Evolutionary conservation across 2,329 filamentous ascomycete species (phyloP).

Genomic region (Ophiostoma populinum): DNA sequence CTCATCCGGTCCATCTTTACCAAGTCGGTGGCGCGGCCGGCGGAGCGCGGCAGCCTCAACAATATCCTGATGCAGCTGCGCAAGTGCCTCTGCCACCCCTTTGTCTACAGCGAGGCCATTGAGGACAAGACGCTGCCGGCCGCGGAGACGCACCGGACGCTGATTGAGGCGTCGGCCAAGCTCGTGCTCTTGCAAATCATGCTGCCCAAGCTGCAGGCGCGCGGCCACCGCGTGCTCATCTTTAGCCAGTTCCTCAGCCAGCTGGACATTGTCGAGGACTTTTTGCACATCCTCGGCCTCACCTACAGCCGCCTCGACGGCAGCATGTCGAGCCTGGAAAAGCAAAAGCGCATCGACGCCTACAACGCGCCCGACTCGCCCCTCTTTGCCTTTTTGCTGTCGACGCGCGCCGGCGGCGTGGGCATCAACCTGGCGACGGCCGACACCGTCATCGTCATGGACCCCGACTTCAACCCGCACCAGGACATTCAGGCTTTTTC

Average conservation of each 20-base stretch:
- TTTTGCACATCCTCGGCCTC: slow-evolving; percentile 58
- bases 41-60: slow-evolving; percentile 66
- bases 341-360: slow-evolving; percentile 84
- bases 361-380: slow-evolving; percentile 75
- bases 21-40: slow-evolving; percentile 44
- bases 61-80: slow-evolving; percentile 93
- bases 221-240: slow-evolving; percentile 78
- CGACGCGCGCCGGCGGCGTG: slow-evolving; percentile 85
- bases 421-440: slow-evolving; percentile 95
- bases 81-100: slow-evolving; percentile 90
- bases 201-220: slow-evolving; percentile 69
- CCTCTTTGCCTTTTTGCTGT: slow-evolving; percentile 80
- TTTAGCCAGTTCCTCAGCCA: slow-evolving; percentile 92
- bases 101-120: slow-evolving; percentile 78
- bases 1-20: slow-evolving; percentile 78
- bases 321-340: slow-evolving; percentile 61
- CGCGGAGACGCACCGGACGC: slow-evolving; percentile 52
- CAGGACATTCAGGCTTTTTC: slow-evolving; percentile 94
- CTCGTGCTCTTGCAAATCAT: slow-evolving; percentile 69
- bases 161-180: slow-evolving; percentile 85
- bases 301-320: slow-evolving; percentile 73
- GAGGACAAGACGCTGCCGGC: slow-evolving; percentile 59
- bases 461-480: slow-evolving; percentile 94
- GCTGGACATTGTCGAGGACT: slow-evolving; percentile 83
- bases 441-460: slow-evolving; percentile 93